These are phyloP conservation scores for Liriodendron chinense DNA, from an alignment of 164 flowering plant species.

Conservation along the genomic window DNA sequence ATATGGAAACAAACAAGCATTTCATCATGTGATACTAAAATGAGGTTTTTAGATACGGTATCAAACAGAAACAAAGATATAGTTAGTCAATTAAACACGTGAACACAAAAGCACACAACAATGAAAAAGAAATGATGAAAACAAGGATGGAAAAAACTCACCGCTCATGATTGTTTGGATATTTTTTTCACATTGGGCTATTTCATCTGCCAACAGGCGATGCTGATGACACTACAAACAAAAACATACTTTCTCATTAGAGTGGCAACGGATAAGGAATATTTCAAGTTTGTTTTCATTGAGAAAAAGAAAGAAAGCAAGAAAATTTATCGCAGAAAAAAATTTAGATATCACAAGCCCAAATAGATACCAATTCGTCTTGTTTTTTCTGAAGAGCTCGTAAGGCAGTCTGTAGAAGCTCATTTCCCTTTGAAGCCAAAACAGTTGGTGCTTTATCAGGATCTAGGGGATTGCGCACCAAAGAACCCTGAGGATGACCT, in stretches of 20 bases:
- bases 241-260: conserved; percentile 2
- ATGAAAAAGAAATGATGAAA: neutral
- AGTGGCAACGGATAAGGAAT: neutral
- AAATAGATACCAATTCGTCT: conserved; percentile 47
- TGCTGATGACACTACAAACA: conserved; percentile 47
- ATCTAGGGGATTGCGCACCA: conserved; percentile 12
- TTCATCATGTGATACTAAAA: neutral
- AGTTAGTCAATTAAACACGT: neutral
- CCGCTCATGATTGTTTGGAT: conserved; percentile 42
- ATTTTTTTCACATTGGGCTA: conserved; percentile 51
- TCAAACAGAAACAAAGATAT: neutral
- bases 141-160: neutral
- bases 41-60: neutral
- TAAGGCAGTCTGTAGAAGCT: conserved; percentile 41
- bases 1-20: neutral
- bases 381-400: conserved; percentile 39
- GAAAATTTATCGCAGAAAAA: neutral
- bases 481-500: conserved; percentile 13
- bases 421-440: conserved; percentile 29
- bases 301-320: neutral
- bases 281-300: neutral
- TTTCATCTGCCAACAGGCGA: conserved; percentile 53
- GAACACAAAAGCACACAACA: neutral
- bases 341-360: neutral
- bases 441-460: conserved; percentile 24